phyloP scores from a whole-genome alignment of 305 asterid genomes.

The Withania somnifera region DNA sequence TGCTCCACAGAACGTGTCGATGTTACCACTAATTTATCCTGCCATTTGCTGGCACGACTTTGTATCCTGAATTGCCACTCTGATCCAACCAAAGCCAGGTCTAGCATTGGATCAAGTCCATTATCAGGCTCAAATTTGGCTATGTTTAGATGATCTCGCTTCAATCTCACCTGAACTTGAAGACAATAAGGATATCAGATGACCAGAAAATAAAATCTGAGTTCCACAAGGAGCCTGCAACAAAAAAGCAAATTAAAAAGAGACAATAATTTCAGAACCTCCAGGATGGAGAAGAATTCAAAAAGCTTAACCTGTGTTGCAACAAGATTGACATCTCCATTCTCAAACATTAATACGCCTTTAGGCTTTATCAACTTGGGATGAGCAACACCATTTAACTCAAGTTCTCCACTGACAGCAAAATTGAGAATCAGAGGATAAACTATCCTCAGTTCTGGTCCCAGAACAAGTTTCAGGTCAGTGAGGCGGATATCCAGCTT shows the following conservation, averaged over 20 bases:
- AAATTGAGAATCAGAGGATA: slow-evolving; percentile 96
- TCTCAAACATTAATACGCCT: slow-evolving; percentile 81
- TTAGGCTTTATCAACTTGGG: slow-evolving; percentile 90
- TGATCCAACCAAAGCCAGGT: slow-evolving; percentile 91
- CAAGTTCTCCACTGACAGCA: slow-evolving; percentile 97
- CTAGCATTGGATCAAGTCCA: slow-evolving; percentile 92
- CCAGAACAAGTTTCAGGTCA: slow-evolving; percentile 77
- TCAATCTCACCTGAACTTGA: slow-evolving; percentile 77
- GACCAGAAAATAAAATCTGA: not conserved
- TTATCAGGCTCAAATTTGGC: slow-evolving; percentile 97
- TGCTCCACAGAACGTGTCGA: slow-evolving; percentile 96
- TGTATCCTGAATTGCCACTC: slow-evolving; percentile 99
- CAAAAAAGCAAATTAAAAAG: slow-evolving; percentile 2
- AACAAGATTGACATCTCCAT: slow-evolving; percentile 95
- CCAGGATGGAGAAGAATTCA: slow-evolving; percentile 2
- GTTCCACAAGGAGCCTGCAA: not conserved
- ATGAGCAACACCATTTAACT: slow-evolving; percentile 90
- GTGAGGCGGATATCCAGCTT: slow-evolving; percentile 72
- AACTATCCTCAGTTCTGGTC: slow-evolving; percentile 86
- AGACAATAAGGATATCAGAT: slow-evolving; percentile 7
- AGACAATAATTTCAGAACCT: not conserved
- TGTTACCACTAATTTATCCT: slow-evolving; percentile 90
- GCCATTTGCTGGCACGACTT: slow-evolving; percentile 99
- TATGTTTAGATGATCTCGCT: slow-evolving; percentile 83
- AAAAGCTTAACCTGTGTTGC: slow-evolving; percentile 76